Percentiles rank a stretch among this genome's conserved stretches.
These are phyloP conservation scores for Zhuliangozyma parablackwelliae DNA, from an alignment of 1,139 yeast genomes.

Conservation along the genomic window DNA sequence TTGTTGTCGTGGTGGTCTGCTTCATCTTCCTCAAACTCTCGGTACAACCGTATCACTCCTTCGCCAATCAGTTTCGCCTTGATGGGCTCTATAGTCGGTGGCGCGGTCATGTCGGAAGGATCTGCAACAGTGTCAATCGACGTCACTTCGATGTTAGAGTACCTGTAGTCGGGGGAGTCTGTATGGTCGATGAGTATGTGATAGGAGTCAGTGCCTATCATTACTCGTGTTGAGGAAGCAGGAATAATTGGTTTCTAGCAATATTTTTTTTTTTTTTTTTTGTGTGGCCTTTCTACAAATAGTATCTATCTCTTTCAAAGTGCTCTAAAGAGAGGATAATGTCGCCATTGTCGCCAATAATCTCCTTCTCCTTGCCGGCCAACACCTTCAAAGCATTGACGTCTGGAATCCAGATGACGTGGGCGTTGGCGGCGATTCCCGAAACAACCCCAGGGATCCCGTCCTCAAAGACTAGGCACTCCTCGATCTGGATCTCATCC, in stretches of 20 bases:
- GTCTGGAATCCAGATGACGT: constrained; percentile 92
- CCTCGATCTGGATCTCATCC: constrained; percentile 58
- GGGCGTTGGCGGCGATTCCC: constrained; percentile 78
- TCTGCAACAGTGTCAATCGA: constrained; percentile 19
- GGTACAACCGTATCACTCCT: constrained; percentile 68
- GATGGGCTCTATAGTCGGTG: constrained; percentile 38
- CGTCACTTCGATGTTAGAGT: constrained; percentile 27
- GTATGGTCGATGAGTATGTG: constrained; percentile 30
- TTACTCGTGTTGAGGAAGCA: constrained; percentile 9
- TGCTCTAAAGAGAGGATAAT: constrained; percentile 48
- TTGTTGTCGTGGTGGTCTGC: neutral
- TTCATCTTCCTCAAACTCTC: constrained; percentile 37
- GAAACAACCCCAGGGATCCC: constrained; percentile 86
- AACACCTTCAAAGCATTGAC: constrained; percentile 57
- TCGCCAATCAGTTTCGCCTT: constrained; percentile 61
- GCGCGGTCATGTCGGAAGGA: neutral
- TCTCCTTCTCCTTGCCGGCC: constrained; percentile 37
- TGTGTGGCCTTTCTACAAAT: constrained; percentile 11
- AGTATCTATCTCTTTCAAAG: constrained; percentile 51
- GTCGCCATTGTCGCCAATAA: constrained; percentile 55
- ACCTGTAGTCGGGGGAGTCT: constrained; percentile 19
- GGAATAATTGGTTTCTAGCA: neutral
- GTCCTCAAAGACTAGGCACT: constrained; percentile 89
- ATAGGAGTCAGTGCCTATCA: constrained; percentile 45
- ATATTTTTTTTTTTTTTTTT: too few relatives aligned